Base-by-base conservation (phyloP, 768 basidiomycete species). In the Termitomyces sp. region DNA sequence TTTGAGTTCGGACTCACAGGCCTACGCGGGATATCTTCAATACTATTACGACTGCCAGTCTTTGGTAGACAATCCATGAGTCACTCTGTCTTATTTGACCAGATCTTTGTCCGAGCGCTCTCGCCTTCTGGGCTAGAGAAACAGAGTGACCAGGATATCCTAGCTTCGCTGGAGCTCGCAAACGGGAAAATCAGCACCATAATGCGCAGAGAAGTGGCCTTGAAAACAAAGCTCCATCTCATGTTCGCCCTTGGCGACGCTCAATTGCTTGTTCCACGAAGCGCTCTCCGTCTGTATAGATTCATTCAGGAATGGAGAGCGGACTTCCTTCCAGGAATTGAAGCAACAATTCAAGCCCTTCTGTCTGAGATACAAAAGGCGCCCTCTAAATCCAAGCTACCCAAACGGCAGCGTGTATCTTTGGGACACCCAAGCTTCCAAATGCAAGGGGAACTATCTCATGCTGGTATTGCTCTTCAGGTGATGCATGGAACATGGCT, bases 401-500 rank as follows among this genome's bases (percentile, higher is more conserved):
- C 73, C 65, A 74, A 14, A 63, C 63, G 38, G 69, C 73, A 46
- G 41, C 67, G 68, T 31, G 58, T 58, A 17, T 63, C 66, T 30
- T 61, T 69, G 15, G 65, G 65, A 30, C 63, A 49, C 31, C 66
- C 70, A 52, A 66, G 69, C 8, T 60, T 83, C 33, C 80, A 85
- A 45, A 56, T 89, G 15, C 80, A 87, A 59, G 75, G 79, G 5
- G 74, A 76, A 28, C 55, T 91, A 9, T 64, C 68, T 5, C 78
- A 78, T 21, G 66, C 84, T 23, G 78, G 79, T 26, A 73, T 91
- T 9, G 81, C 82, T 3, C 77, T 94, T 6, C 91, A 92, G 63
- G 84, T 93, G 41, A 91, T 93, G 87, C 89, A 86, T 58, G 90
- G 89, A 19, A 93, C 90, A 1, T 94, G 91, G 91, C 69, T 93